A percentile compares a stretch with the other conserved stretches of the same genome.
phyloP scores from a whole-genome alignment of 139 green algal genomes.

The Coelastrella sp. region DNA sequence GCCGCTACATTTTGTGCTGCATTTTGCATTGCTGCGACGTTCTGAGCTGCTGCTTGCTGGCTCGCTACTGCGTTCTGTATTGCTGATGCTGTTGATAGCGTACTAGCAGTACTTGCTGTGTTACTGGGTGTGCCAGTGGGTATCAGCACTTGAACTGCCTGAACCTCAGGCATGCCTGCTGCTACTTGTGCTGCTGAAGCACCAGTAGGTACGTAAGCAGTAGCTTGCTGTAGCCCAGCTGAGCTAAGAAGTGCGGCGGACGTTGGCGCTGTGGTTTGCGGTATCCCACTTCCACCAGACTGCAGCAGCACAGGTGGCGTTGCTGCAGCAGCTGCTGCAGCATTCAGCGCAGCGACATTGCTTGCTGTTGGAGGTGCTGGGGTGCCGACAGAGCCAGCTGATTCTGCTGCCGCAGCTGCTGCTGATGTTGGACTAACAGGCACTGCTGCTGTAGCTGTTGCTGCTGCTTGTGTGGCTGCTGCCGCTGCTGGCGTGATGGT shows the following conservation, averaged over 20 bases:
- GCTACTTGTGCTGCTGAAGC: constrained; percentile 47
- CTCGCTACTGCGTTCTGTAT: not conserved
- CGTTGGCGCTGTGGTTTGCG: not conserved
- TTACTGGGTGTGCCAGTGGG: not conserved
- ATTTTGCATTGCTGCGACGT: not conserved
- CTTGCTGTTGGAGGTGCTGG: not conserved
- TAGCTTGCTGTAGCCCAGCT: constrained; percentile 28
- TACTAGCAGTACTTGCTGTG: not conserved
- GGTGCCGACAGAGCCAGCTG: no score
- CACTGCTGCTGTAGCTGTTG: not conserved
- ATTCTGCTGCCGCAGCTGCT: not conserved
- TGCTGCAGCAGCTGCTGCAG: not conserved
- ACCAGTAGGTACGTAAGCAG: constrained; percentile 32
- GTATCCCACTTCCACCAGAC: not conserved
- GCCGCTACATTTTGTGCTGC: not conserved
- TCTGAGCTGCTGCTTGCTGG: constrained; percentile 5
- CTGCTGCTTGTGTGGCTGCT: not conserved
- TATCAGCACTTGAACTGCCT: not conserved
- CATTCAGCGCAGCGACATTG: not conserved
- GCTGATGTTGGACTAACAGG: not conserved
- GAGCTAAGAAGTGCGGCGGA: not conserved
- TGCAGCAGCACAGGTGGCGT: not conserved
- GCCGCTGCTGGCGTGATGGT: not conserved
- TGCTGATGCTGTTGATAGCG: constrained; percentile 15
- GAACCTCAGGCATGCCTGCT: constrained; percentile 15